Evolutionary conservation across 1,139 yeast species (phyloP).

Genomic region (Candida tropicalis): DNA sequence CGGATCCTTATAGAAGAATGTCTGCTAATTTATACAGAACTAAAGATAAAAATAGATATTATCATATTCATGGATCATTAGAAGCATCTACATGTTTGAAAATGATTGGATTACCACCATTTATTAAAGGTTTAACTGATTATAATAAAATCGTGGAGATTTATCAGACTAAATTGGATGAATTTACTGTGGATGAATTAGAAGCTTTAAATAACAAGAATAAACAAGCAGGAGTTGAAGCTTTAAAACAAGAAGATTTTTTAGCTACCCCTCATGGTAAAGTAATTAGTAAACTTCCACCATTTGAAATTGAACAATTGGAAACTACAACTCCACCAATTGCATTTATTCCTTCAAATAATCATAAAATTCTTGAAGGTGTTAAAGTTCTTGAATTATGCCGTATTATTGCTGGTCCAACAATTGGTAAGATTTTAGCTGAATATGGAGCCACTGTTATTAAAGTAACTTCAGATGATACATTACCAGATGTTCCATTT

Average conservation of each 20-base stretch:
- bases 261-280: conserved; percentile 30
- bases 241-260: conserved; percentile 28
- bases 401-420: conserved; percentile 36
- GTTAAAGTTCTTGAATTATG: conserved; percentile 34
- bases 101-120: conserved; percentile 35
- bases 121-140: conserved; percentile 23
- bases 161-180: conserved; percentile 23
- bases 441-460: conserved; percentile 36
- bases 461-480: conserved; percentile 27
- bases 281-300: conserved; percentile 21
- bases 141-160: conserved; percentile 25
- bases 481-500: conserved; percentile 32
- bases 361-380: conserved; percentile 26
- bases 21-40: conserved; percentile 35
- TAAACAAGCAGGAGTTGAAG: conserved; percentile 33
- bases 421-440: conserved; percentile 30
- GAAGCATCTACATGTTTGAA: conserved; percentile 32
- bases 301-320: conserved; percentile 24
- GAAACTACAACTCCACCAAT: conserved; percentile 26
- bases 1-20: conserved; percentile 31
- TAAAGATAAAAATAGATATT: conserved; percentile 27
- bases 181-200: conserved; percentile 24
- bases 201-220: conserved; percentile 21
- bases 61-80: conserved; percentile 36
- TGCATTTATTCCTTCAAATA: conserved; percentile 19